phyloP scores from a whole-genome alignment of 2,329 filamentous ascomycete species.

The Bisporella sp. region DNA sequence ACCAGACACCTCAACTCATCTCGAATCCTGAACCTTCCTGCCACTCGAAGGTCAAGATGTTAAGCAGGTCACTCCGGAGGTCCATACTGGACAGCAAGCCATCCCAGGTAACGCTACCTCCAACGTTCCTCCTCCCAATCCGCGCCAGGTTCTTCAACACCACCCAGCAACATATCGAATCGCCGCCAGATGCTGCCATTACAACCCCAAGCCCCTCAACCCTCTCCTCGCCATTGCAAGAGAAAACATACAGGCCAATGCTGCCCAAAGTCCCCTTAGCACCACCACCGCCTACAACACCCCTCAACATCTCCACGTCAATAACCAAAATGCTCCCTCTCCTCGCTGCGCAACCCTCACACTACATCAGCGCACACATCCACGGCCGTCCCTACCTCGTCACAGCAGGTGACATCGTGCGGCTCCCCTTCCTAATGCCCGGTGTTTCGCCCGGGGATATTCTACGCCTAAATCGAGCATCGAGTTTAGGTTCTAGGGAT shows the following conservation, averaged over 20 bases:
- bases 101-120: slow-evolving; percentile 33
- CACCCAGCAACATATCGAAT: slow-evolving; percentile 42
- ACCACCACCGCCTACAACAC: slow-evolving; percentile 16
- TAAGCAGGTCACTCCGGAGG: slow-evolving; percentile 49
- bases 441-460: slow-evolving; percentile 74
- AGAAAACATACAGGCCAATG: slow-evolving; percentile 1
- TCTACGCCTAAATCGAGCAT: slow-evolving; percentile 80
- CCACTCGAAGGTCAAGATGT: slow-evolving; percentile 17
- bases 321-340: slow-evolving; percentile 60
- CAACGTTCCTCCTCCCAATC: slow-evolving; percentile 43
- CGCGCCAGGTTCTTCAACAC: slow-evolving; percentile 38
- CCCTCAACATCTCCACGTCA: slow-evolving; percentile 41
- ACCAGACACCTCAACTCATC: too few species aligned
- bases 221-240: slow-evolving; percentile 2
- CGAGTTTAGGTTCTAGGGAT: slow-evolving; percentile 76
- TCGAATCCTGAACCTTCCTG: background rate
- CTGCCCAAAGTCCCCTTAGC: slow-evolving; percentile 1
- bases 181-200: slow-evolving; percentile 16
- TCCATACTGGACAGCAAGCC: slow-evolving; percentile 55
- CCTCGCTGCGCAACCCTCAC: slow-evolving; percentile 62
- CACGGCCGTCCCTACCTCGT: slow-evolving; percentile 75
- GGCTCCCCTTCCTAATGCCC: slow-evolving; percentile 74
- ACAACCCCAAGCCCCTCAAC: slow-evolving; percentile 2
- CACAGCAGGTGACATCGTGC: slow-evolving; percentile 66
- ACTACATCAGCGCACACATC: slow-evolving; percentile 77